Evolutionary conservation across 352 stramenopile species (phyloP).

Genomic region (Pythium biforme): DNA sequence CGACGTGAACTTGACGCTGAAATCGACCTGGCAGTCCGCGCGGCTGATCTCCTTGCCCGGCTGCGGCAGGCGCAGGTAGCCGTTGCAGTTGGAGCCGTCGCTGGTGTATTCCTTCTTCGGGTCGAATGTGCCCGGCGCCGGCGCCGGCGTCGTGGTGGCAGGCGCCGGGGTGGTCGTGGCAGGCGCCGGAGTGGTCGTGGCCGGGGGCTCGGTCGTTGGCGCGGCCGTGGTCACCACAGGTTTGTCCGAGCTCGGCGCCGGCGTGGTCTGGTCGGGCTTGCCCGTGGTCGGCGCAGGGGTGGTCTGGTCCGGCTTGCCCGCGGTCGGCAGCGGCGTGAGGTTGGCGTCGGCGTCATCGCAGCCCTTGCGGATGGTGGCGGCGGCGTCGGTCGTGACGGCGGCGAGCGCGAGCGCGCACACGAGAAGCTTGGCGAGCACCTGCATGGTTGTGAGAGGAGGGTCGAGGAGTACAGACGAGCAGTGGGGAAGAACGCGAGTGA

Average conservation of each 20-base stretch:
- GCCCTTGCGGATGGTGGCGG: constrained; percentile 7
- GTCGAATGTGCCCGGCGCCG: constrained; percentile 1
- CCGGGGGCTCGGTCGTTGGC: neutral
- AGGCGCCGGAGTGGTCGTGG: constrained; percentile 12
- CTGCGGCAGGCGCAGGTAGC: constrained; percentile 1
- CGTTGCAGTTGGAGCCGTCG: constrained; percentile 3
- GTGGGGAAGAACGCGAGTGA: constrained; percentile 6
- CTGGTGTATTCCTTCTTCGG: constrained; percentile 1
- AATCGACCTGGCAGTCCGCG: constrained; percentile 10
- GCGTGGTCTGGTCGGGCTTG: constrained; percentile 2
- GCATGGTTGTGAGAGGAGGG: constrained; percentile 12
- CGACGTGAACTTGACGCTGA: constrained; percentile 10
- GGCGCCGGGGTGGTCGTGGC: constrained; percentile 9
- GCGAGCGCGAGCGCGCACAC: constrained; percentile 23
- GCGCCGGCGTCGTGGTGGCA: constrained; percentile 2
- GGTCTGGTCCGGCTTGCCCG: constrained; percentile 12
- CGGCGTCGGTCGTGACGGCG: constrained; percentile 14
- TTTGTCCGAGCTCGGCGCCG: neutral
- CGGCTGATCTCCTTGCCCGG: neutral
- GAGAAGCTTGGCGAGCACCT: constrained; percentile 25
- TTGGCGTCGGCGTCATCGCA: constrained; percentile 10
- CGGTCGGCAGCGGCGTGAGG: constrained; percentile 15
- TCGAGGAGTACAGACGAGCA: constrained; percentile 4
- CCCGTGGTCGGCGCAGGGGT: constrained; percentile 2
- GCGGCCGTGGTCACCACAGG: constrained; percentile 4